Evolutionary conservation across 371 early-diverging fungal genomes (phyloP).

Genomic region (Mortierella polycephala): DNA sequence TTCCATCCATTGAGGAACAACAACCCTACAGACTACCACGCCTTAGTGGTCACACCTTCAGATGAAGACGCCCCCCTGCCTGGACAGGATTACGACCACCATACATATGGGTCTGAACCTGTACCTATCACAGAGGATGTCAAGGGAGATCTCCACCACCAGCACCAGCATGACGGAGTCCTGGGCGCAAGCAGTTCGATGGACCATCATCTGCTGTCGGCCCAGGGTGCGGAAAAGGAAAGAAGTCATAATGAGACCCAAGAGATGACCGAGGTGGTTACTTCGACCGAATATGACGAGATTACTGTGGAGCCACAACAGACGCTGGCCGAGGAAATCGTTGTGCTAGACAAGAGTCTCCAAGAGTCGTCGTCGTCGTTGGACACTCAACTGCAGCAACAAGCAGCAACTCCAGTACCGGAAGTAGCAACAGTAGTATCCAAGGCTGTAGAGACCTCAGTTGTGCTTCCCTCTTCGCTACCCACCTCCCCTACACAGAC

Average conservation of each 20-base stretch:
- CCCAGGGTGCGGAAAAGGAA: neutral
- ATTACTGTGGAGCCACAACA: constrained; percentile 8
- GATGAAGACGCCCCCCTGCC: constrained; percentile 34
- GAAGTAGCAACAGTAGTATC: no score
- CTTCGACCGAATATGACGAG: constrained; percentile 20
- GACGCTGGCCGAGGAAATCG: neutral
- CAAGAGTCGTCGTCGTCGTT: neutral
- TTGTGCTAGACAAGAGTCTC: neutral
- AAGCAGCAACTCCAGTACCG: neutral
- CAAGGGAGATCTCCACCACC: constrained; percentile 8
- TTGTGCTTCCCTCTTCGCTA: no score
- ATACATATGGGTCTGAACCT: neutral
- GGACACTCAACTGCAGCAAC: neutral
- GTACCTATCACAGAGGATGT: constrained; percentile 19
- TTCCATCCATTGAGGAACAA: constrained; percentile 22
- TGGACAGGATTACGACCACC: constrained; percentile 7
- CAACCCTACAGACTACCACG: constrained; percentile 23
- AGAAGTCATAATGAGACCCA: neutral
- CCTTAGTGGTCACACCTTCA: constrained; percentile 30
- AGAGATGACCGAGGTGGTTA: neutral
- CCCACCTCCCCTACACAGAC: no score
- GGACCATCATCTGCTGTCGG: neutral
- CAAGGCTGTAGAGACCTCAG: no score
- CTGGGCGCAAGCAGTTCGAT: constrained; percentile 20
- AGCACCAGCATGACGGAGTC: neutral